Base-by-base conservation (phyloP, 768 basidiomycete species). In the Boletus subparvulus region DNA sequence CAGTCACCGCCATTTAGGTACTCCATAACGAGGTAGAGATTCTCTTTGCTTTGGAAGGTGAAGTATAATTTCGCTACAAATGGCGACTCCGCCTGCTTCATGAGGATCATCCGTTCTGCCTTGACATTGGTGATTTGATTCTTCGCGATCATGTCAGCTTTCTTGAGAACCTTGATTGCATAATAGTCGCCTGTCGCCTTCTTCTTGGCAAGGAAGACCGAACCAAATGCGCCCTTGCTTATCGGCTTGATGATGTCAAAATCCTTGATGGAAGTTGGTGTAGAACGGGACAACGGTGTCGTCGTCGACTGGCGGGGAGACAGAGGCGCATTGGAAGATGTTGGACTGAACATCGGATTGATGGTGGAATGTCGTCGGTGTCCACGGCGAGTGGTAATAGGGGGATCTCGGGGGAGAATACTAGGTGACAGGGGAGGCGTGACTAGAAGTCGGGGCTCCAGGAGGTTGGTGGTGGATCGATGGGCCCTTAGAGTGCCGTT, bases 131-230 rank as follows among this genome's bases (percentile, higher is more conserved):
- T 98, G 71, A 99, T 96, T 74, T 99, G 97, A 77, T 99, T 99
- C 83, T 99, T 99, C 40, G 97, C 92, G 71, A 99, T 98, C 97
- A 99, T 99, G 75, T 99, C 97, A n/a, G 94, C 93, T 78, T 99
- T 99, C 78, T 96, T 98, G 69, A 99, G 75, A n/a, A 98, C 95
- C 75, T 99, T 99, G 84, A 99, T 96, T 28, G 97, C 97, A 75
- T 89, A 99, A 74, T 98, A 98, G 74, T 98, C 97, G 50, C 97
- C 97, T 3, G 97, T 99, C 6, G 83, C 90, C 66, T 93, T 95
- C 83, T 99, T 99, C 80, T 96, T 98, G 42, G 97, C 92, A 50
- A 99, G 81, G 74, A 97, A 99, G 52, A 99, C 97, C 10, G 94
- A 94, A 16, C 97, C 97, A 70, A 99, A 98, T 2, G 97, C 97